These are phyloP conservation scores for Solanum raphanifolium DNA, from an alignment of 257 asterid genomes.

Conservation along the genomic window DNA sequence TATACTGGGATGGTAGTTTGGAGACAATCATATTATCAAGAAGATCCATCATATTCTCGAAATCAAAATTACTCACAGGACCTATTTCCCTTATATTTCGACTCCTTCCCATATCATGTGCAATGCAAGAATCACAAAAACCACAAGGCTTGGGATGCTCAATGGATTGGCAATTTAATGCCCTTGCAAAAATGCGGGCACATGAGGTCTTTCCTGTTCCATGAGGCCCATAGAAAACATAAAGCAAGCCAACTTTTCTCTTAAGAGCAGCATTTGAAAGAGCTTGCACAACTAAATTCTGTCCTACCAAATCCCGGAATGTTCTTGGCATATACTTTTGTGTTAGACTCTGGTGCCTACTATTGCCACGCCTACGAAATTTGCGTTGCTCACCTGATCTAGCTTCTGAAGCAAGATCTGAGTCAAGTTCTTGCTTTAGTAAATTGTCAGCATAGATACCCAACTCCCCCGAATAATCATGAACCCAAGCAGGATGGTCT, in stretches of 20 bases:
- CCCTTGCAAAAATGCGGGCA: constrained; percentile 76
- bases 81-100: constrained; percentile 58
- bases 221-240: constrained; percentile 77
- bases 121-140: constrained; percentile 54
- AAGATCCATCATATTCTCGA: constrained; percentile 41
- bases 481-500: constrained; percentile 60
- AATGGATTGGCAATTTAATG: constrained; percentile 61
- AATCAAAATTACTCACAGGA: constrained; percentile 55
- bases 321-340: constrained; percentile 78
- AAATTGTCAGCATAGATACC: constrained; percentile 77
- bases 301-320: constrained; percentile 80
- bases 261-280: constrained; percentile 65
- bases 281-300: constrained; percentile 78
- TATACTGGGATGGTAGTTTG: constrained; percentile 40
- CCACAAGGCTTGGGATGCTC: constrained; percentile 81
- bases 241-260: constrained; percentile 64
- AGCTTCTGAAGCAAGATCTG: constrained; percentile 82
- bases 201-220: constrained; percentile 89
- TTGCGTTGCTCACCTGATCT: constrained; percentile 42
- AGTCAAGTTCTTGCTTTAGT: constrained; percentile 56
- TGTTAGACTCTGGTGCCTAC: constrained; percentile 70
- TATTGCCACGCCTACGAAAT: constrained; percentile 24
- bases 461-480: constrained; percentile 79
- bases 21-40: constrained; percentile 37
- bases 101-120: constrained; percentile 50